Evolutionary conservation across 306 rosid species (phyloP).

Genomic region (Sophora flavescens): DNA sequence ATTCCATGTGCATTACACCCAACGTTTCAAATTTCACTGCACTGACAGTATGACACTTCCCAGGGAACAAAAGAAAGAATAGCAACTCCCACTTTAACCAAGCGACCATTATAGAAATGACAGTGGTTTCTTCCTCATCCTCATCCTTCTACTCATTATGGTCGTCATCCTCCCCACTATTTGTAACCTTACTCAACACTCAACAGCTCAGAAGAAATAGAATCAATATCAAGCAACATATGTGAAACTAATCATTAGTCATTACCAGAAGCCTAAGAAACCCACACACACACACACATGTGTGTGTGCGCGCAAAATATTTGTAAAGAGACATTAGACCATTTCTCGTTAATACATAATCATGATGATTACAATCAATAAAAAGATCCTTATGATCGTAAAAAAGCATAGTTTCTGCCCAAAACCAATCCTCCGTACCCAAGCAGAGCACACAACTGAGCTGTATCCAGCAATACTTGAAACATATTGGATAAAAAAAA

Average conservation of each 20-base stretch:
- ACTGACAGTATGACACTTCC: too few relatives aligned
- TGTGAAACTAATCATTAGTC: not conserved
- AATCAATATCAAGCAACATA: not conserved
- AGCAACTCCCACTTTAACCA: not conserved
- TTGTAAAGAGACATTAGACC: too few relatives aligned
- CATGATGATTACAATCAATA: too few relatives aligned
- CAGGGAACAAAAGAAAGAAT: not conserved
- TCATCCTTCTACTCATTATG: not conserved
- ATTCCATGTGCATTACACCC: not conserved
- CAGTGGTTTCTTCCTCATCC: not conserved
- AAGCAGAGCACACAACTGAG: too few relatives aligned
- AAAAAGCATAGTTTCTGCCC: too few relatives aligned
- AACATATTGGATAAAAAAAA: too few relatives aligned
- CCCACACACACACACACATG: too few relatives aligned
- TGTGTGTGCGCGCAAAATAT: too few relatives aligned
- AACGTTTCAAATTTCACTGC: not conserved
- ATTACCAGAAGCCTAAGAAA: not conserved
- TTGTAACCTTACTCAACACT: not conserved
- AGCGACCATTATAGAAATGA: not conserved
- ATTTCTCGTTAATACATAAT: too few relatives aligned
- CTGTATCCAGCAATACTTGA: too few relatives aligned
- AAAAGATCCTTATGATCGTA: too few relatives aligned
- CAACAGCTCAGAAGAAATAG: not conserved
- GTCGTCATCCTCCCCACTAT: not conserved
- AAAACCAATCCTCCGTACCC: too few relatives aligned